A percentile compares a stretch with the other conserved stretches of the same genome.
Evolutionary conservation across 768 basidiomycete species (phyloP).

Genomic region (Sistotremastrum niveocremeum): DNA sequence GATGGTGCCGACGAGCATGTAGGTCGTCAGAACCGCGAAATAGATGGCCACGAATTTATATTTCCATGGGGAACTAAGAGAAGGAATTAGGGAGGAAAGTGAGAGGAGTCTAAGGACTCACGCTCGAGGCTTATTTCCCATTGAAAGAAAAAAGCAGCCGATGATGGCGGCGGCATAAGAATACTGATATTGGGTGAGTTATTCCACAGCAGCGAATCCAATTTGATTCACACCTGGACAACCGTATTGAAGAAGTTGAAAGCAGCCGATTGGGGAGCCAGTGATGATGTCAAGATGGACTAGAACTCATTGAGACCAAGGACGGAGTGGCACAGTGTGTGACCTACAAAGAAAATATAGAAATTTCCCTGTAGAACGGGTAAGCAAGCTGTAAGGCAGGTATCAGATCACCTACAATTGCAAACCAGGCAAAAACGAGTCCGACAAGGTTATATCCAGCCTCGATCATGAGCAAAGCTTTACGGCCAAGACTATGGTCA

Average conservation of each 20-base stretch:
- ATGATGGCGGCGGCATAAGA: conserved; percentile 72
- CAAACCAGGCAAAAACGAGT: conserved; percentile 88
- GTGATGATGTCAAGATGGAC: conserved; percentile 79
- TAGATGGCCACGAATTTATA: conserved; percentile 68
- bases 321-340: neutral
- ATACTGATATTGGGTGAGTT: conserved; percentile 33
- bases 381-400: neutral
- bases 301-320: conserved; percentile 13
- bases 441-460: conserved; percentile 81
- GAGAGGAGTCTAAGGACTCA: conserved; percentile 18
- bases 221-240: conserved; percentile 39
- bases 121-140: conserved; percentile 92
- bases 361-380: conserved; percentile 61
- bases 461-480: conserved; percentile 62
- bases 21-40: conserved; percentile 67
- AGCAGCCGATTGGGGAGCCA: conserved; percentile 51
- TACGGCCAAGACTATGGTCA: conserved; percentile 69
- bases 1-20: conserved; percentile 75
- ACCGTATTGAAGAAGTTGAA: conserved; percentile 67
- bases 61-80: conserved; percentile 59
- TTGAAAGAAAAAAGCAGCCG: conserved; percentile 85
- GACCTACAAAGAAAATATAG: conserved; percentile 81
- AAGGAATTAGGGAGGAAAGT: conserved; percentile 6
- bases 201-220: too few species aligned
- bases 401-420: conserved; percentile 41